Base-by-base conservation (phyloP, 768 basidiomycete genomes). In the Tremella fuciformis region DNA sequence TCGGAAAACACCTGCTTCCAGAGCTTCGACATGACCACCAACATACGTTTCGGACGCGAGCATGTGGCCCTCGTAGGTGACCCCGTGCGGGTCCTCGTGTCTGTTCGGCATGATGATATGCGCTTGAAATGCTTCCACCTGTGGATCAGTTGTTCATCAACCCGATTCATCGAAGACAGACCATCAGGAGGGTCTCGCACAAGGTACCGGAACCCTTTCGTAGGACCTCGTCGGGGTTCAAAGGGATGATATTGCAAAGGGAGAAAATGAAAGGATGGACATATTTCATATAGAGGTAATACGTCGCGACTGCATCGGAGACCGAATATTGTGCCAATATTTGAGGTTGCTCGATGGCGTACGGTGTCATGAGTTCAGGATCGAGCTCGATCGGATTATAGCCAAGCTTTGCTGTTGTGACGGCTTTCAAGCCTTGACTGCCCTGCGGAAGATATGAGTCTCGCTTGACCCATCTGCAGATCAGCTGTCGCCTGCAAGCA, bases 231-330 rank as follows among this genome's bases (percentile, higher is more conserved):
- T 99, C 96, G 2, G 96, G 92, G 69, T 86, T 87, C 53, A 99
- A 83, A 11, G 96, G 94, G 66, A 99, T 98, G 77, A 98, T 99
- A 81, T 96, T 99, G 78, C 96, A 98, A 38, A 99, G 79, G 8
- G 96, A 98, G 80, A 99, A 99, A 62, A 99, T 90, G 82, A 99
- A 99, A 0, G 96, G 96, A 72, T 98, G 93, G 9, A 99, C 93
- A 69, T 99, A 99, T 92, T 98, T 99, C 96, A 98, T 99, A 79
- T 99, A 98, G 37, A 99, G 83, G 77, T 98, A 98, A 76, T 99
- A 98, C 0, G 96, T 99, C n/a, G 96, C 94, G 9, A 98, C 96
- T 0, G 96, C 96, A 82, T 99, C 96, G 76, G 96, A 99, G 24
- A 99, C 96, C 67, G 96, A 98, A 78, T 99, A 99, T 71, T 93